Evolutionary conservation across 176 grass and related monocot species (phyloP), one percentile per base, ranked within the genome.

Genomic region (Carex pumila): DNA sequence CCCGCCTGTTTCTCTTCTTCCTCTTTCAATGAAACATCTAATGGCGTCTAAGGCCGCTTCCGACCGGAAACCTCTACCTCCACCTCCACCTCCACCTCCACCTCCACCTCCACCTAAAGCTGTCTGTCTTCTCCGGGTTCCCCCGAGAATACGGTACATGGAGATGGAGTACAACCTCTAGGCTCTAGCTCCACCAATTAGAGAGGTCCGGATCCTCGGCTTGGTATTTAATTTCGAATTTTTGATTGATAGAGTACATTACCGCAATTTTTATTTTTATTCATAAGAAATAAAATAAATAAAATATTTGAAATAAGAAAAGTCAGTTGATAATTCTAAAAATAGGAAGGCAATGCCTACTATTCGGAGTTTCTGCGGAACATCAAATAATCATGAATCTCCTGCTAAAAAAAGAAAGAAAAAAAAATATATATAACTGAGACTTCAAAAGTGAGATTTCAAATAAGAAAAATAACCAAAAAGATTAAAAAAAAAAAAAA

Each of bases 11-110:
- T 84, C 87, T 64, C 34, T 37, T 15, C 66, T 45, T 74, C 12
- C 43, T 15, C 61, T 14, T 2, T 68, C 14, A 17, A 53, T 0
- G 85, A 86, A 88, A 7, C 88, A 47, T 75, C 61, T 59, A 70
- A 93, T 82, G 80, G 86, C 89, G 32, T 95, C 86, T 75, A 98
- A 77, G 14, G 92, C 81, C 7, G 85, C 88, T 18, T 84, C 82
- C 34, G 95, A 98, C 18, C 91, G 88, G 87, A 98, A 92, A 43
- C 52, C 53, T 83, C 92, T 63, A 49, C 39, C 39, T 45, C 19
- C 45, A 50, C 61, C 80, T 4, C 25, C 45, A 49, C 39, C 39
- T 45, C 19, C 45, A 50, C 61, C 80, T 4, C 19, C 45, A 50
- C 61, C 80, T 4, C 25, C 45, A 49, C 39, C 39, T 45, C 19